phyloP scores from a whole-genome alignment of 2,329 filamentous ascomycete species.

The Penicillium capsulatum region DNA sequence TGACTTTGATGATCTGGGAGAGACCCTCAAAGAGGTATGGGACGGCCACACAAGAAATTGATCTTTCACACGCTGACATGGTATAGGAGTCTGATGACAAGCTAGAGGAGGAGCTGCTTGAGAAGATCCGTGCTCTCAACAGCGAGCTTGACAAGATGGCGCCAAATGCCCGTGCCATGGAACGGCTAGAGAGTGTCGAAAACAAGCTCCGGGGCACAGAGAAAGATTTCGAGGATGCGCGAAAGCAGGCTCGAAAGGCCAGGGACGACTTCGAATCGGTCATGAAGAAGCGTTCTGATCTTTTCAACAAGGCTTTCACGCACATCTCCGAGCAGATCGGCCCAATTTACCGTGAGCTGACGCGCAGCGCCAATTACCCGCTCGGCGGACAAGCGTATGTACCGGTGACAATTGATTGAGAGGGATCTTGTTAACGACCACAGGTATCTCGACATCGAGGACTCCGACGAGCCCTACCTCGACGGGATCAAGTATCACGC shows the following conservation, averaged over 20 bases:
- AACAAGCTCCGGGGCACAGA: slow-evolving; percentile 77
- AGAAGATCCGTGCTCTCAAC: slow-evolving; percentile 70
- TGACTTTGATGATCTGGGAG: slow-evolving; percentile 76
- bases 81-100: slow-evolving; percentile 62
- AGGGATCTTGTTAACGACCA: slow-evolving; percentile 8
- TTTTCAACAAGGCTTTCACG: slow-evolving; percentile 91
- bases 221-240: slow-evolving; percentile 82
- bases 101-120: slow-evolving; percentile 69
- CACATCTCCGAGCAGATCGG: slow-evolving; percentile 95
- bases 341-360: slow-evolving; percentile 91
- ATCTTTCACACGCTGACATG: slow-evolving; percentile 5
- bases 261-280: slow-evolving; percentile 80
- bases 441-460: slow-evolving; percentile 84
- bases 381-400: slow-evolving; percentile 70
- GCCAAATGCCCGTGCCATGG: slow-evolving; percentile 92
- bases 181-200: slow-evolving; percentile 82
- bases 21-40: slow-evolving; percentile 73
- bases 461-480: slow-evolving; percentile 93
- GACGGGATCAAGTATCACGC: slow-evolving; percentile 97
- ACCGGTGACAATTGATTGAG: slow-evolving; percentile 13
- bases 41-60: not conserved
- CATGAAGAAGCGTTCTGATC: slow-evolving; percentile 75
- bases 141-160: slow-evolving; percentile 87
- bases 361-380: slow-evolving; percentile 82
- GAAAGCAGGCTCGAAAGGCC: slow-evolving; percentile 66